These are phyloP conservation scores for Trichosporon coremiiforme DNA, from an alignment of 1,284 basidiomycete genomes.

Conservation along the genomic window DNA sequence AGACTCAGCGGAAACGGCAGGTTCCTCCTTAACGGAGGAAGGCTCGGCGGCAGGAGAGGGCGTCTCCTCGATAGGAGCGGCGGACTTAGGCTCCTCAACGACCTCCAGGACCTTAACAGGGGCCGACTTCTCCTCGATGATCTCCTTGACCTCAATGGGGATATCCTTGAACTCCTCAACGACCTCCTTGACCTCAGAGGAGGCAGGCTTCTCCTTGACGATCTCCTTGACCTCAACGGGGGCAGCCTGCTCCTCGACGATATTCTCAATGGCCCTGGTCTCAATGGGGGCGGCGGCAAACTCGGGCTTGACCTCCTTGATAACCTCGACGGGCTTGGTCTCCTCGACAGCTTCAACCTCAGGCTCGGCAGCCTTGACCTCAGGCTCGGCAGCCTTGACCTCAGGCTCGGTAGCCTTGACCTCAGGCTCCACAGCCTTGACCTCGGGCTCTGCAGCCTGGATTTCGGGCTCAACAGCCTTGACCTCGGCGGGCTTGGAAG, in stretches of 20 bases:
- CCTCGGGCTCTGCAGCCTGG: not conserved
- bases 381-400: not conserved
- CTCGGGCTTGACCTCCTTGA: not conserved
- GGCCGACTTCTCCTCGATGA: no score
- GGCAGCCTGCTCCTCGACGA: no score
- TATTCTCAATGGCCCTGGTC: not conserved
- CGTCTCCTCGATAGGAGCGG: no score
- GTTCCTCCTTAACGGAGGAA: no score
- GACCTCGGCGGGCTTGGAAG: not conserved
- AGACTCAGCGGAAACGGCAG: not conserved
- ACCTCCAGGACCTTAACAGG: not conserved
- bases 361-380: not conserved
- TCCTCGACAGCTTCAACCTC: not conserved
- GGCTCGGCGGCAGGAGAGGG: no score
- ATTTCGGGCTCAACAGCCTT: not conserved
- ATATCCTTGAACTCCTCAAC: no score
- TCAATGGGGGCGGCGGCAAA: not conserved
- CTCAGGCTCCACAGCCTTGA: not conserved
- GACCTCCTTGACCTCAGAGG: no score
- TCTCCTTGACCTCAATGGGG: not conserved
- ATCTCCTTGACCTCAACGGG: not conserved
- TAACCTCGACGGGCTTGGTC: not conserved
- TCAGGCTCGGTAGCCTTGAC: not conserved
- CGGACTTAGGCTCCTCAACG: no score
- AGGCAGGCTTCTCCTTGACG: no score